Conservation (phyloP, 169 alveolate species). For the Plasmodium chabaudi region DNA sequence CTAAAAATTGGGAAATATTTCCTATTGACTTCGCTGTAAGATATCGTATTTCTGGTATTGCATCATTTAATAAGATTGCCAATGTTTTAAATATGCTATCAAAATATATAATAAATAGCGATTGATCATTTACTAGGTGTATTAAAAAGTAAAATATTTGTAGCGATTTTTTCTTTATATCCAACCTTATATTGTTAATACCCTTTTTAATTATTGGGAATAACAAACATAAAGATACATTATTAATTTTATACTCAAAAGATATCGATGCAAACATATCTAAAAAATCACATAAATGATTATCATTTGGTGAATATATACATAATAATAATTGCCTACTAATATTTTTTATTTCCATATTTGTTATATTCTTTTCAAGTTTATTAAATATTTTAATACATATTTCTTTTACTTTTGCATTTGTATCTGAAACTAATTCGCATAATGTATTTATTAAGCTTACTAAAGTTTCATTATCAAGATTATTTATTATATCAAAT, state of each 20-base stretch:
- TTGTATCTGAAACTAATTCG: conserved; percentile 70
- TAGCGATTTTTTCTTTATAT: conserved; percentile 55
- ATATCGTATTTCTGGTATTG: conserved; percentile 68
- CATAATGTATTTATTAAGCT: conserved; percentile 43
- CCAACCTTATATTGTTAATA: conserved; percentile 66
- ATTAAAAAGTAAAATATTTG: conserved; percentile 73
- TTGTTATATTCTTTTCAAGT: conserved; percentile 51
- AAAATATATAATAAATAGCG: conserved; percentile 50
- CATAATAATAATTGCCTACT: conserved; percentile 67
- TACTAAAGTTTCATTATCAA: conserved; percentile 26
- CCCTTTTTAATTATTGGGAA: conserved; percentile 70
- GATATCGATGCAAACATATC: conserved; percentile 53
- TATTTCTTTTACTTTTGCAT: conserved; percentile 69
- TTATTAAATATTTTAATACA: conserved; percentile 72
- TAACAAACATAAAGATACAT: conserved; percentile 45
- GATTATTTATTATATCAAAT: conserved; percentile 18
- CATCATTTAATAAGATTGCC: conserved; percentile 41
- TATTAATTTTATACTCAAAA: conserved; percentile 71
- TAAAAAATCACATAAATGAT: conserved; percentile 61
- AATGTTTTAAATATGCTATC: conserved; percentile 41
- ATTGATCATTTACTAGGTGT: conserved; percentile 29
- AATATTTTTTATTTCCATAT: conserved; percentile 52
- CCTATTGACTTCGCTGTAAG: conserved; percentile 66
- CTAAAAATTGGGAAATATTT: conserved; percentile 47
- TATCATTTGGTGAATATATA: conserved; percentile 74